Evolutionary conservation across 345 rosid species (phyloP), one percentile per base, ranked within the genome.

Genomic region (Tarenaya hassleriana): DNA sequence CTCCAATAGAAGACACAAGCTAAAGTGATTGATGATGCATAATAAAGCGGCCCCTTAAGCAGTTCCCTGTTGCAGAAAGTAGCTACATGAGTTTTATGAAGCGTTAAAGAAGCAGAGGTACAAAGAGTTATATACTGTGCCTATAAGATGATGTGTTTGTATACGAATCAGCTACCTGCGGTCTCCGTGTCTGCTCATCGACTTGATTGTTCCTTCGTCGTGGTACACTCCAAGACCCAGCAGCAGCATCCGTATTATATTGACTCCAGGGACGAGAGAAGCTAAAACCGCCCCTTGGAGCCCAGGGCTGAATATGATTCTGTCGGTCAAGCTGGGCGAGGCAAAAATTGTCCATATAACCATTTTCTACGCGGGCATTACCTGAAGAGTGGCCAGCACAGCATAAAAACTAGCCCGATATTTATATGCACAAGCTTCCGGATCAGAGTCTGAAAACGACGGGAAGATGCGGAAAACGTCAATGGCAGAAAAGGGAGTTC

Each of bases 141-240:
- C 50, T 44, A 35, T 16, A 33, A 58, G n/a, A 58, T 10, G 33
- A 29, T 0, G 39, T 31, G 51, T n/a, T n/a, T n/a, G 0, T 58
- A 14, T 10, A 3, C 18, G 7, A n/a, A n/a, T 17, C 3, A 66
- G 56, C 16, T 53, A 88, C 98, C 98, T 85, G 77, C 58, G 72
- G 58, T 92, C 82, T 58, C 98, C 97, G 35, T 70, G 75, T 81
- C 98, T 79, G 75, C 97, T 83, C 95, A 88, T 92, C 46, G 98
- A 85, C 83, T 85, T 83, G 62, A 88, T 88, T 0, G 75, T 83
- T 56, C 84, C 94, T 74, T 85, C 87, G 61, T 88, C 86, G 55
- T 88, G 83, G 83, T 67, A 69, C 29, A 85, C 60, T 51, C 97
- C 95, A 50, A 63, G 66, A 17, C 98, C 98, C 51, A 92, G 60